phyloP scores from a whole-genome alignment of 805 yeast species.

The Suhomyces pyralidae region DNA sequence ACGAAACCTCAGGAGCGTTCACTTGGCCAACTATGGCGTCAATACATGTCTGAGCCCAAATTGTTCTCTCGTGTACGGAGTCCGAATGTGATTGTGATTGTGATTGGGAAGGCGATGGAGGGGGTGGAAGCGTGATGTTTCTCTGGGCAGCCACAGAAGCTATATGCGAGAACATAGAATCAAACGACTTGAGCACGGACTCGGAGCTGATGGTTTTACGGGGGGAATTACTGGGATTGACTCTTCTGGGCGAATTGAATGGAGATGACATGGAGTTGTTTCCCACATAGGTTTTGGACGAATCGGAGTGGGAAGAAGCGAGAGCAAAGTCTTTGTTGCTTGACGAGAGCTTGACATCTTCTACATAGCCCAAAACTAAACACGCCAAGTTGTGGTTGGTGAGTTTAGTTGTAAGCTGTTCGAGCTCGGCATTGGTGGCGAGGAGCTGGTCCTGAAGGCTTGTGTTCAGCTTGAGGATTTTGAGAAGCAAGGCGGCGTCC shows the following conservation, averaged over 20 bases:
- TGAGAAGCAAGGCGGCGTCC: conserved; percentile 27
- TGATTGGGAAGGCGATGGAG: conserved; percentile 14
- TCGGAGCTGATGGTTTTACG: conserved; percentile 2
- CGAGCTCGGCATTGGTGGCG: conserved; percentile 25
- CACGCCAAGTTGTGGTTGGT: conserved; percentile 44
- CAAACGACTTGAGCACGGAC: conserved; percentile 27
- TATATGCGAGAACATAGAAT: conserved; percentile 45
- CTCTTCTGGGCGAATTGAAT: conserved; percentile 8
- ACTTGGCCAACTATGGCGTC: conserved; percentile 23
- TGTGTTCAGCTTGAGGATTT: conserved; percentile 31
- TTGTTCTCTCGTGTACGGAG: conserved; percentile 21
- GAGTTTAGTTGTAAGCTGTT: conserved; percentile 22
- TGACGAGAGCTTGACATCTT: conserved; percentile 33
- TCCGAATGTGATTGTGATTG: conserved; percentile 13
- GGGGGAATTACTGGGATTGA: conserved; percentile 1
- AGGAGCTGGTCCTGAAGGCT: conserved; percentile 30
- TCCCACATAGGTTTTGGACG: background rate
- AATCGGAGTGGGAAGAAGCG: background rate
- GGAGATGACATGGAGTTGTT: conserved; percentile 5
- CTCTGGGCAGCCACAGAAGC: conserved; percentile 46
- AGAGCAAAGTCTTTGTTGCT: conserved; percentile 1
- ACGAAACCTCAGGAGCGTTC: background rate
- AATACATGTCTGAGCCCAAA: conserved; percentile 42
- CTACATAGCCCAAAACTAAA: conserved; percentile 46
- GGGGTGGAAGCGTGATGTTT: conserved; percentile 39